These are phyloP conservation scores for Wallacemonas rigidus DNA, from an alignment of 208 protist species.

Conservation along the genomic window DNA sequence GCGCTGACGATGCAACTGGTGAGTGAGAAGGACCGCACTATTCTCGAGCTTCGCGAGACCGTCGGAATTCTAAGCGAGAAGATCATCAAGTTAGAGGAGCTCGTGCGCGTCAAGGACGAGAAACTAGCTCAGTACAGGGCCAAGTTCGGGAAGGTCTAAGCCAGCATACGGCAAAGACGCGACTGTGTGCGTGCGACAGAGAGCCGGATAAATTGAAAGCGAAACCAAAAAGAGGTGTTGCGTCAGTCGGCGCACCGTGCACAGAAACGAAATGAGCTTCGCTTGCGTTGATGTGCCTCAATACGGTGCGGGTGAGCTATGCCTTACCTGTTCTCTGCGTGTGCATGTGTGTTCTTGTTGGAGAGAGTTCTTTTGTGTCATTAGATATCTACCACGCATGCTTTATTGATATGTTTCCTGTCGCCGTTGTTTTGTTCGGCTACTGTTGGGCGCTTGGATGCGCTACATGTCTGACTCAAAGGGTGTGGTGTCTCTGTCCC, in stretches of 20 bases:
- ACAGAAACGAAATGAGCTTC: too few relatives aligned
- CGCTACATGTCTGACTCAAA: too few relatives aligned
- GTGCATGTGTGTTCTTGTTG: not conserved
- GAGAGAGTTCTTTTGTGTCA: too few relatives aligned
- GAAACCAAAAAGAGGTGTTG: not conserved
- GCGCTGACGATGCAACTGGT: conserved; percentile 42
- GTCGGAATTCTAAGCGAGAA: conserved; percentile 91
- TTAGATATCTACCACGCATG: too few relatives aligned
- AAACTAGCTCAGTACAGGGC: conserved; percentile 88
- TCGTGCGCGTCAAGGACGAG: conserved; percentile 95
- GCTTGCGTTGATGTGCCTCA: too few relatives aligned
- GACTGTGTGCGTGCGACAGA: not conserved
- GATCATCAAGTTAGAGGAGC: conserved; percentile 95
- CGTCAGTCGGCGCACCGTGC: too few relatives aligned
- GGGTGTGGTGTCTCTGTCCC: too few relatives aligned
- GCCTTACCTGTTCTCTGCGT: not conserved
- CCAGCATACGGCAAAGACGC: not conserved
- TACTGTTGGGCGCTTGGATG: too few relatives aligned
- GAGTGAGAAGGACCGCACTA: conserved; percentile 90
- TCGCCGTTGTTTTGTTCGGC: too few relatives aligned
- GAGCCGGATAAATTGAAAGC: not conserved
- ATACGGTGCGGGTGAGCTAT: too few relatives aligned
- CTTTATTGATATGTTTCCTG: too few relatives aligned
- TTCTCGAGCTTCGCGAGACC: conserved; percentile 90
- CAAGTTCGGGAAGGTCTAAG: conserved; percentile 52